Evolutionary conservation across 2,329 filamentous ascomycete genomes (phyloP).

Genomic region (Calonectria ilicicola): DNA sequence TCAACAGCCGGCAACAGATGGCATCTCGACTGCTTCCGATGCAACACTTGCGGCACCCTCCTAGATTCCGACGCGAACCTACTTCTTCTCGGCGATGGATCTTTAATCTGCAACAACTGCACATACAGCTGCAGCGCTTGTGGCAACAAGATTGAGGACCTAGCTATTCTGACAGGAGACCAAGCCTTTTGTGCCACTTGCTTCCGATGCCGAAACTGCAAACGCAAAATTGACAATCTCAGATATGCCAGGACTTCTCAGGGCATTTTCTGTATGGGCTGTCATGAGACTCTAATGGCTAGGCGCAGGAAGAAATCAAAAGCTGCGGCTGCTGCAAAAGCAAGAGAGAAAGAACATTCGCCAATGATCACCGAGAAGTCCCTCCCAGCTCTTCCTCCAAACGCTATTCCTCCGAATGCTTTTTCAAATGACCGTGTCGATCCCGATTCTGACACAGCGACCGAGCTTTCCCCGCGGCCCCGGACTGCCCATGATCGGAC

Average conservation of each 20-base stretch:
- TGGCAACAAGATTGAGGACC: slow-evolving; percentile 96
- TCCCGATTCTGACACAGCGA: slow-evolving; percentile 74
- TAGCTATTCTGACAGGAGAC: slow-evolving; percentile 96
- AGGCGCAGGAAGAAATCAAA: slow-evolving; percentile 89
- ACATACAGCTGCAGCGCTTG: slow-evolving; percentile 99
- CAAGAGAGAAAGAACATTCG: slow-evolving; percentile 71
- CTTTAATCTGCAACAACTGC: slow-evolving; percentile 98
- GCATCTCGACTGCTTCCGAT: slow-evolving; percentile 99
- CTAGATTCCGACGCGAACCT: slow-evolving; percentile 99
- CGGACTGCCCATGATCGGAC: slow-evolving; percentile 62
- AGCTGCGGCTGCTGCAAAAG: slow-evolving; percentile 68
- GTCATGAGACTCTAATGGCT: slow-evolving; percentile 96
- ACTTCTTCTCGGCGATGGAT: slow-evolving; percentile 95
- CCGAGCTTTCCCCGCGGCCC: slow-evolving; percentile 76
- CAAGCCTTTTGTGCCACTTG: slow-evolving; percentile 98
- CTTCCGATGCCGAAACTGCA: slow-evolving; percentile 98
- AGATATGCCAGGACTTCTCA: slow-evolving; percentile 97
- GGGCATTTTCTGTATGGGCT: slow-evolving; percentile 99
- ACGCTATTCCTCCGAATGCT: slow-evolving; percentile 71
- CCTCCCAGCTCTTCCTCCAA: slow-evolving; percentile 88
- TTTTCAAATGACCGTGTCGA: slow-evolving; percentile 72
- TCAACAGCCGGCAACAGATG: slow-evolving; percentile 88
- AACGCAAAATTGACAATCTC: slow-evolving; percentile 97
- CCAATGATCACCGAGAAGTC: slow-evolving; percentile 89
- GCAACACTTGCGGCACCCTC: slow-evolving; percentile 93